phyloP scores from a whole-genome alignment of 306 rosid species.

The Sicyos baderoa region DNA sequence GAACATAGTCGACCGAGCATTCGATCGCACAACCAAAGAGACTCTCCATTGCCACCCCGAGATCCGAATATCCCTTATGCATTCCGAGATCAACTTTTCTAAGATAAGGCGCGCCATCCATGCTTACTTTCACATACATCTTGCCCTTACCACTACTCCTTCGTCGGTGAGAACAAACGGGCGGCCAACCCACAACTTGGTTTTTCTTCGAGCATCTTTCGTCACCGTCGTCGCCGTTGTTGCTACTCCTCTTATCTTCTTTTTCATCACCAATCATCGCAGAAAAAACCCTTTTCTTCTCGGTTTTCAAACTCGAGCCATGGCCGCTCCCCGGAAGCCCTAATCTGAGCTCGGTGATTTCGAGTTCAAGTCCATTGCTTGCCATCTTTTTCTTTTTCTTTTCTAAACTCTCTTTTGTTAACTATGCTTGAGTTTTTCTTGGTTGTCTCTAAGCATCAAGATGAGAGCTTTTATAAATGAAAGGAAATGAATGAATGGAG shows the following conservation, averaged over 20 bases:
- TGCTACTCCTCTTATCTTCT: constrained; percentile 1
- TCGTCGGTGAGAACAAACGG: constrained; percentile 72
- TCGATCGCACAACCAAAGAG: constrained; percentile 65
- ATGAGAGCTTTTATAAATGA: constrained; percentile 10
- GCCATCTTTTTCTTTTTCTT: constrained; percentile 29
- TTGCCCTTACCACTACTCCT: constrained; percentile 37
- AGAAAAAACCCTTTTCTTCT: constrained; percentile 58
- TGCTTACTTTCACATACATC: constrained; percentile 78
- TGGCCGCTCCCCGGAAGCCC: constrained; percentile 44
- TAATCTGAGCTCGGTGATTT: constrained; percentile 77
- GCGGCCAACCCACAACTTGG: constrained; percentile 90
- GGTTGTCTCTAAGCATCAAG: not conserved
- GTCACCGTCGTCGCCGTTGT: not conserved
- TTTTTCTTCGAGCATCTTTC: constrained; percentile 26
- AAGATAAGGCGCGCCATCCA: constrained; percentile 92
- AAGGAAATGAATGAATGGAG: constrained; percentile 14
- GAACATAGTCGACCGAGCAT: constrained; percentile 45
- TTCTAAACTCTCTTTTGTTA: not conserved
- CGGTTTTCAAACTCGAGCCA: constrained; percentile 23
- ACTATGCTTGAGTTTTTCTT: not conserved
- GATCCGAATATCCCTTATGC: constrained; percentile 48
- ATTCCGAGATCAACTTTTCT: constrained; percentile 60
- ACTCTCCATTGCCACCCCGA: constrained; percentile 63
- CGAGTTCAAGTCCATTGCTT: constrained; percentile 48
- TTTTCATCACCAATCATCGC: constrained; percentile 33